These are phyloP conservation scores for Entomortierella chlamydospora DNA, from an alignment of 192 early-diverging fungal species.

Conservation along the genomic window DNA sequence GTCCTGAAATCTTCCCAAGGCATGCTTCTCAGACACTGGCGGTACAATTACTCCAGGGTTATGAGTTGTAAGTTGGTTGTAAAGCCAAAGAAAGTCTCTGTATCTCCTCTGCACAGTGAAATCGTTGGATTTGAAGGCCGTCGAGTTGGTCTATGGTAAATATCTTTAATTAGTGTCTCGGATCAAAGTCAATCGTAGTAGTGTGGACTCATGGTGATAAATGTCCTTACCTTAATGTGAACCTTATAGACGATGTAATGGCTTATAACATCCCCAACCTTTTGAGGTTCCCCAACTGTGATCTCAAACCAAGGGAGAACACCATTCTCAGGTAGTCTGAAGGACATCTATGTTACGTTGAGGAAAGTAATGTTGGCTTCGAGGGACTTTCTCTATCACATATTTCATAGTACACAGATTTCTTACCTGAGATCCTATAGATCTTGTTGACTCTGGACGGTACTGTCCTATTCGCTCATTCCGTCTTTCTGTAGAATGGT, in stretches of 20 bases:
- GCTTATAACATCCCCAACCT: conserved; percentile 89
- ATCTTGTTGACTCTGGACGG: conserved; percentile 46
- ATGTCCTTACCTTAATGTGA: conserved; percentile 69
- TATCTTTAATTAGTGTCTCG: too few species aligned
- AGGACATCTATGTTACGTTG: conserved; percentile 28
- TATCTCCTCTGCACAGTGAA: conserved; percentile 90
- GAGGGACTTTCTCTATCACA: not conserved
- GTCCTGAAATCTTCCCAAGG: conserved; percentile 91
- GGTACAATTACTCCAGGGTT: conserved; percentile 94
- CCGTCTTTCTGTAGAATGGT: not conserved
- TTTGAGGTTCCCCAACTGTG: conserved; percentile 86
- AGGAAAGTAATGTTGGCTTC: not conserved
- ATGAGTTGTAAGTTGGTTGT: conserved; percentile 78
- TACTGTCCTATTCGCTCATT: conserved; percentile 10
- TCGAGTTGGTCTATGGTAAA: conserved; percentile 75
- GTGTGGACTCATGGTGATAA: not conserved
- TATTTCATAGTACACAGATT: not conserved
- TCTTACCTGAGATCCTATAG: conserved; percentile 39
- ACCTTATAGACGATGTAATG: conserved; percentile 91
- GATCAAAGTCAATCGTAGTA: too few species aligned
- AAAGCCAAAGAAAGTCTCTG: conserved; percentile 95
- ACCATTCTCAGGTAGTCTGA: conserved; percentile 57
- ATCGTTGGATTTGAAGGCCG: conserved; percentile 80
- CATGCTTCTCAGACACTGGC: conserved; percentile 94
- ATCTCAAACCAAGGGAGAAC: conserved; percentile 69